Conservation (phyloP, 305 asterid genomes). For the Nicotiana rustica region DNA sequence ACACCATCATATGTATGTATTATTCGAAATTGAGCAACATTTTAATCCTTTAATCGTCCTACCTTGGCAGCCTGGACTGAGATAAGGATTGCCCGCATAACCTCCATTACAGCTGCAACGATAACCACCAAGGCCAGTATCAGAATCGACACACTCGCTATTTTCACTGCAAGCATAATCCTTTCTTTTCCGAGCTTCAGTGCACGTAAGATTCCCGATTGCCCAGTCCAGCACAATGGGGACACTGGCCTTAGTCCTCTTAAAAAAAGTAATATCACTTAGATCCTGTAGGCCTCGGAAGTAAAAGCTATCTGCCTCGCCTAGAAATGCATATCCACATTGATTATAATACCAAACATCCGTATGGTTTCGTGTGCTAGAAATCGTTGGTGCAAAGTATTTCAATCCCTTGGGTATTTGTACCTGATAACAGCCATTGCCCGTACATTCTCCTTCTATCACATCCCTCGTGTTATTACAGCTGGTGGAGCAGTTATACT, state of each 20-base stretch:
- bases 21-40: neutral
- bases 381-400: neutral
- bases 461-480: conserved; percentile 48
- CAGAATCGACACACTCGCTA: conserved; percentile 43
- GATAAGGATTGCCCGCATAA: conserved; percentile 51
- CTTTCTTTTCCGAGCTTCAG: conserved; percentile 21
- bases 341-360: conserved; percentile 32
- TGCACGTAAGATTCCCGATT: conserved; percentile 45
- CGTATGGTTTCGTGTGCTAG: conserved; percentile 25
- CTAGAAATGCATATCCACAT: conserved; percentile 49
- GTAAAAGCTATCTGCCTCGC: conserved; percentile 37
- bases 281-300: conserved; percentile 43
- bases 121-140: conserved; percentile 43
- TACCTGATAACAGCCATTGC: conserved; percentile 64
- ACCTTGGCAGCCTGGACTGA: conserved; percentile 51
- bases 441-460: conserved; percentile 51
- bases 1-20: neutral
- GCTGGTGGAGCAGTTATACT: conserved; percentile 52
- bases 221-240: conserved; percentile 50
- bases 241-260: conserved; percentile 33
- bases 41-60: no score
- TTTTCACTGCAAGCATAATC: conserved; percentile 45
- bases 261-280: conserved; percentile 29
- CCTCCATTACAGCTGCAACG: conserved; percentile 47
- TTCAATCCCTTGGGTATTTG: conserved; percentile 44